phyloP scores from a whole-genome alignment of 345 rosid species.

The Camelina hispida region DNA sequence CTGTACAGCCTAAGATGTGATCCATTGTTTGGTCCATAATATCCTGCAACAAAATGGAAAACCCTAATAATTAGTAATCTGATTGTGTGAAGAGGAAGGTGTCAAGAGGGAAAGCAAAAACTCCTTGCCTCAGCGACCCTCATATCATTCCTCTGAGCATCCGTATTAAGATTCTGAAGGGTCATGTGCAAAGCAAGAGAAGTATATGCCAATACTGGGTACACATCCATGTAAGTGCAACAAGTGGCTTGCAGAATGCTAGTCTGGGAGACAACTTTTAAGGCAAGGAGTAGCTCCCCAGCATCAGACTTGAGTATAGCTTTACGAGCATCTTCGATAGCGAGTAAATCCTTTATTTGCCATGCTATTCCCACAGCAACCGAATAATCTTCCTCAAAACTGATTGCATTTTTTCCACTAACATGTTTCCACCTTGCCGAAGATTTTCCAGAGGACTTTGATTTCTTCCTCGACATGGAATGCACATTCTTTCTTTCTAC shows the following conservation, averaged over 20 bases:
- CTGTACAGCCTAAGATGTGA: constrained; percentile 68
- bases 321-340: constrained; percentile 54
- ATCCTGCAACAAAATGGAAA: constrained; percentile 43
- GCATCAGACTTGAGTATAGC: constrained; percentile 61
- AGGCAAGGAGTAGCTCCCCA: constrained; percentile 60
- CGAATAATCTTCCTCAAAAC: constrained; percentile 69
- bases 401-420: constrained; percentile 53
- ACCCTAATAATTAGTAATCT: constrained; percentile 19
- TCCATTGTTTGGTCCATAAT: constrained; percentile 61
- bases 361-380: constrained; percentile 83
- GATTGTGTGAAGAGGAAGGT: constrained; percentile 15
- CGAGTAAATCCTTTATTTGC: constrained; percentile 83
- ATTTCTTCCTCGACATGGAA: constrained; percentile 59
- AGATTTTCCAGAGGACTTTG: constrained; percentile 54
- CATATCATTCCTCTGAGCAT: constrained; percentile 39
- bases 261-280: constrained; percentile 76
- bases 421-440: constrained; percentile 67
- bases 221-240: constrained; percentile 59
- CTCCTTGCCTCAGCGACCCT: constrained; percentile 56
- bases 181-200: constrained; percentile 69
- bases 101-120: constrained; percentile 29
- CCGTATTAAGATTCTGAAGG: constrained; percentile 45
- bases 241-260: constrained; percentile 65
- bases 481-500: constrained; percentile 52
- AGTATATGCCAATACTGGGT: constrained; percentile 77